phyloP scores from a whole-genome alignment of 257 asterid species.

The Solanum virginianum region DNA sequence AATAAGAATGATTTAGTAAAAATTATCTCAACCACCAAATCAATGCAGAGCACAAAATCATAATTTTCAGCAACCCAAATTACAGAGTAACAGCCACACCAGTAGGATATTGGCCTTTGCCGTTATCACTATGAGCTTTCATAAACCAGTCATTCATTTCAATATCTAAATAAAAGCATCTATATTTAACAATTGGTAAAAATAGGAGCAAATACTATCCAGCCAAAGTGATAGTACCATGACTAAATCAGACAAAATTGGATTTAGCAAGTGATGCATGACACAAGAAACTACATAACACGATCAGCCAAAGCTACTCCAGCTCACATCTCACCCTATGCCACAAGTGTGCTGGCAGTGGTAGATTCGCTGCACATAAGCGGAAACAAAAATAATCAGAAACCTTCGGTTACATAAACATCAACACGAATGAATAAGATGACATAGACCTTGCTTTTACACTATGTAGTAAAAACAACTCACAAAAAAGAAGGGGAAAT shows the following conservation, averaged over 20 bases:
- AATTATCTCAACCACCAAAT: no score
- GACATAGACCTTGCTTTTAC: neutral
- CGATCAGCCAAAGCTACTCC: neutral
- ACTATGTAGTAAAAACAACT: neutral
- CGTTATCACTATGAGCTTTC: neutral
- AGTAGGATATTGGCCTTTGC: neutral
- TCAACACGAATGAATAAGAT: neutral
- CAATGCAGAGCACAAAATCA: neutral
- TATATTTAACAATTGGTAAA: neutral
- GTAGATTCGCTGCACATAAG: slow-evolving; percentile 58
- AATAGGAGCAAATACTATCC: neutral
- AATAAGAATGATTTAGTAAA: no score
- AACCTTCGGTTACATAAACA: neutral
- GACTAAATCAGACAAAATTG: slow-evolving; percentile 1
- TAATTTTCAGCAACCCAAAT: neutral
- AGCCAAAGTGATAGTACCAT: no score
- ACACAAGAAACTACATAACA: neutral
- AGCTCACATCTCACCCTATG: slow-evolving; percentile 7
- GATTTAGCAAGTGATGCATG: neutral
- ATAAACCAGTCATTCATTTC: neutral
- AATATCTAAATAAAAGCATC: neutral
- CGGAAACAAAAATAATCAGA: neutral
- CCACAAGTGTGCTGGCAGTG: slow-evolving; percentile 85
- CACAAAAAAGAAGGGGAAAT: neutral
- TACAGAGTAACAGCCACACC: neutral